These are phyloP conservation scores for Leccinum pachyderme DNA, from an alignment of 1,284 basidiomycete species.

Conservation along the genomic window DNA sequence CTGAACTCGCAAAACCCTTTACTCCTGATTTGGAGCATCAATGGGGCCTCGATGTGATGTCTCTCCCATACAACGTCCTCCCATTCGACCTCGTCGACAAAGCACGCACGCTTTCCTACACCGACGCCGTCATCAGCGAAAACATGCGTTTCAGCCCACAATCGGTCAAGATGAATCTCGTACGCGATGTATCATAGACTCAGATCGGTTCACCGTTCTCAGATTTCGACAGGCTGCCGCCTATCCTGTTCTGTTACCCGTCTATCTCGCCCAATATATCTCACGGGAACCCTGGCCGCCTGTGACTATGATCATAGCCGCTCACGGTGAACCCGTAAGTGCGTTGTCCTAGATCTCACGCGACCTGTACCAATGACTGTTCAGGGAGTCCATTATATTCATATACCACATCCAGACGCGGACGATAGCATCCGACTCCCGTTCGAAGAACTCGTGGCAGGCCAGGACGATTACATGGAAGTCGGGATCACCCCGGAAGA, in stretches of 20 bases:
- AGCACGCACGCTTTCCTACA: slow-evolving; percentile 21
- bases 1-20: slow-evolving; percentile 31
- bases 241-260: slow-evolving; percentile 43
- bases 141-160: slow-evolving; percentile 34
- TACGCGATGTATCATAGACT: slow-evolving; percentile 18
- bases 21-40: slow-evolving; percentile 33
- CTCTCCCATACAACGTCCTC: slow-evolving; percentile 34
- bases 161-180: slow-evolving; percentile 34
- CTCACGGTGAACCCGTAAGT: slow-evolving; percentile 31
- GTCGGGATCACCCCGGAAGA: slow-evolving; percentile 18
- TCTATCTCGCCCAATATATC: slow-evolving; percentile 38
- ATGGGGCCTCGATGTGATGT: slow-evolving; percentile 36
- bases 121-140: slow-evolving; percentile 26
- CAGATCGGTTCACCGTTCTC: slow-evolving; percentile 1
- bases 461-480: slow-evolving; percentile 31
- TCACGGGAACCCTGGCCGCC: slow-evolving; percentile 29
- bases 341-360: background rate
- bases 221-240: slow-evolving; percentile 35
- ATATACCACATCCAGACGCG: slow-evolving; percentile 24
- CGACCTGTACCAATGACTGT: background rate
- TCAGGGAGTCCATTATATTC: slow-evolving; percentile 32
- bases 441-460: slow-evolving; percentile 27
- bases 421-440: slow-evolving; percentile 22
- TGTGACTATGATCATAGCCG: slow-evolving; percentile 36
- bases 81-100: slow-evolving; percentile 34